Base-by-base conservation (phyloP, 495 filamentous ascomycete genomes). In the Penicillium argentinense region DNA sequence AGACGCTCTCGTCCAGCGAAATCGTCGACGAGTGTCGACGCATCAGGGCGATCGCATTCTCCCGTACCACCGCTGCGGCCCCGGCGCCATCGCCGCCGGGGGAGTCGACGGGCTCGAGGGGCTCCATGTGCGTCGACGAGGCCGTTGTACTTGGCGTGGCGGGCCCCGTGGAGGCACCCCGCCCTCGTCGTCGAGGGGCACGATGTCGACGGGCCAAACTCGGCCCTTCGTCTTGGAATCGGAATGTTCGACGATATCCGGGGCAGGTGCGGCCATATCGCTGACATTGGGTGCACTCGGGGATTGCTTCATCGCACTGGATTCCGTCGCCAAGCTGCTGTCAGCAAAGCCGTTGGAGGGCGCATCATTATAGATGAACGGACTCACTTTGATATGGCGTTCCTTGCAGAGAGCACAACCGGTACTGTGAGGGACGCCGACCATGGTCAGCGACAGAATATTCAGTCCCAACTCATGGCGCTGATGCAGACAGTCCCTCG, bases 361-460 rank as follows among this genome's bases (percentile, higher is more conserved):
- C n/a, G n/a, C n/a, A n/a, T n/a, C n/a, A n/a, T n/a, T n/a, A n/a
- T n/a, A n/a, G n/a, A n/a, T n/a, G n/a, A n/a, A n/a, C n/a, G n/a
- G n/a, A 42, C 56, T 45, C 25, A 66, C 66, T 53, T 66, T 70
- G 38, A 70, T 68, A 18, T 64, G 64, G 49, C 67, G 54, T 39
- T 64, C 63, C 16, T 63, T 64, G 54, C 67, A 70, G 24, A 63
- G 59, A 16, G 64, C 37, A 53, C 67, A 70, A 29, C 64, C 67
- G 47, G 59, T 68, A 48, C 64, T 68, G 37, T 70, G 63, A 25
- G 67, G 67, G 27, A 70, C 67, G 21, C 67, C 67, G 44, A 67
- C 64, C 67, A 70, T 70, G 43, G 41, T 59, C 39, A 21, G 30
- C 17, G 29, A 45, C 18, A 11, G 32, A 2, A 21, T 28, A 23